Evolutionary conservation across 805 yeast species (phyloP).

Genomic region (Wickerhamomyces silvicola): DNA sequence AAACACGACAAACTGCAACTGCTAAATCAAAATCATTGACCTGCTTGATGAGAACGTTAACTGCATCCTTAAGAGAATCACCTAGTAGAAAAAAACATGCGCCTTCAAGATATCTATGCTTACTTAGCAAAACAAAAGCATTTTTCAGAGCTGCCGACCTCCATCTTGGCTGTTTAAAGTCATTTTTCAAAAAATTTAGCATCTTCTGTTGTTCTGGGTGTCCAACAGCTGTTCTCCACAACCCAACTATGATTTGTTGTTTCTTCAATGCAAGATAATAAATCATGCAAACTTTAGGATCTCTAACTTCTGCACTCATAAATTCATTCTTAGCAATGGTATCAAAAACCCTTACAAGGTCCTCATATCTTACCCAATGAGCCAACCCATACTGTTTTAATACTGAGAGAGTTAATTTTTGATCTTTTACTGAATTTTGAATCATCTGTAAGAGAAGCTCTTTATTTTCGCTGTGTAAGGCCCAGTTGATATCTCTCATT

Average conservation of each 20-base stretch:
- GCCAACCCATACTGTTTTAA: slow-evolving; percentile 58
- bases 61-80: slow-evolving; percentile 68
- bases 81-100: slow-evolving; percentile 85
- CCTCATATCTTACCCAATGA: slow-evolving; percentile 57
- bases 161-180: slow-evolving; percentile 75
- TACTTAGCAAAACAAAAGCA: slow-evolving; percentile 84
- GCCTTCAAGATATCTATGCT: slow-evolving; percentile 81
- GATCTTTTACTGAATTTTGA: slow-evolving; percentile 33
- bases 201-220: slow-evolving; percentile 82
- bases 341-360: slow-evolving; percentile 52
- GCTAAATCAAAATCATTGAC: slow-evolving; percentile 69
- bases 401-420: slow-evolving; percentile 51
- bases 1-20: slow-evolving; percentile 71
- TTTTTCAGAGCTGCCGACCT: slow-evolving; percentile 83
- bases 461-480: slow-evolving; percentile 73
- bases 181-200: slow-evolving; percentile 68
- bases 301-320: slow-evolving; percentile 43
- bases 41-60: slow-evolving; percentile 63
- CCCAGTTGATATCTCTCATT: slow-evolving; percentile 85
- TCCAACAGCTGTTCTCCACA: slow-evolving; percentile 75
- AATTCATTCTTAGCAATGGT: slow-evolving; percentile 68
- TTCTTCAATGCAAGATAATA: slow-evolving; percentile 74
- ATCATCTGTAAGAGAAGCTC: slow-evolving; percentile 53
- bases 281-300: slow-evolving; percentile 70
- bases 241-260: slow-evolving; percentile 66